Base-by-base conservation (phyloP, 2,329 filamentous ascomycete species). In the Xylaria polymorpha region DNA sequence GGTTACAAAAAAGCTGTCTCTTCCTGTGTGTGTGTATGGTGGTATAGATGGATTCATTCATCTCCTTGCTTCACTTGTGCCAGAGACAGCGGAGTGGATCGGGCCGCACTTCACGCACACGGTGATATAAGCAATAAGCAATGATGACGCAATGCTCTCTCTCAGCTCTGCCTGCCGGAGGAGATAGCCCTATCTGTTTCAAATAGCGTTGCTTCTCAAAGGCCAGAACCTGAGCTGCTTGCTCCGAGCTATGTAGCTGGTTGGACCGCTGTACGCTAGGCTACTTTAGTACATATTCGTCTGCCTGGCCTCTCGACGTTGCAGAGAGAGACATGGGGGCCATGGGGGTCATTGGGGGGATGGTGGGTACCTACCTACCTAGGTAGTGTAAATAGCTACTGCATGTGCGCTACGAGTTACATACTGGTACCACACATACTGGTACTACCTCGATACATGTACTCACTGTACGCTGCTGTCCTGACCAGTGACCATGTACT, bases 291-390 rank as follows among this genome's bases (percentile, higher is more conserved):
- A 22, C 43, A 46, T 22, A n/a, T 20, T 22, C 22, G 25, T 53
- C 18, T 53, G 50, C 32, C 25, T 53, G 3, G 25, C 50, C 50
- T 53, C 3, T 53, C 25, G 50, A 10, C 50, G 7, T 25, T 35
- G 46, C 20, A 48, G 5, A 29, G 46, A 48, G 5, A 29, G 46
- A 50, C 46, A 50, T 50, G 46, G 46, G 46, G 46, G 22, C 46
- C 46, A 29, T 50, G 46, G 46, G 46, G 46, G 46, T 22, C 22
- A 25, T 50, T 50, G 14, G 46, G 46, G 46, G 46, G 25, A 29
- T 29, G 51, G 51, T 55, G 32, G 51, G n/a, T 39, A 39, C 53
- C 51, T 39, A n/a, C n/a, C n/a, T n/a, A n/a, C n/a, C n/a, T n/a
- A n/a, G n/a, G n/a, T n/a, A n/a, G n/a, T n/a, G n/a, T n/a, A 22